Conservation (phyloP, 805 yeast species). For the Helenozyma baotianmanensis region DNA sequence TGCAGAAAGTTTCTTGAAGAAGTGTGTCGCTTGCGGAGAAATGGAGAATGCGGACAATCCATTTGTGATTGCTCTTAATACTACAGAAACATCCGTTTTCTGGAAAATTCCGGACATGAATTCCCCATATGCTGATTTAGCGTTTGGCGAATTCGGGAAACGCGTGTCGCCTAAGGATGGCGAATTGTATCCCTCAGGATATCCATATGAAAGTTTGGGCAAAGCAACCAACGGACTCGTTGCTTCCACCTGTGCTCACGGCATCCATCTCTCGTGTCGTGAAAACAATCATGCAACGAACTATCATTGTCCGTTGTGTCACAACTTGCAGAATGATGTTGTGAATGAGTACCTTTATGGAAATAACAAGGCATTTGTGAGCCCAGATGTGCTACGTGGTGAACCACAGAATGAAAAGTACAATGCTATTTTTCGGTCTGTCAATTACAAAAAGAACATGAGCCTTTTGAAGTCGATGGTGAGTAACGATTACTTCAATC, state of each 20-base stretch:
- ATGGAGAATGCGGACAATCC: slow-evolving; percentile 29
- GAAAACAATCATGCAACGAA: too few relatives aligned
- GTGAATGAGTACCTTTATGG: neutral
- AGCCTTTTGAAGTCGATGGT: slow-evolving; percentile 2
- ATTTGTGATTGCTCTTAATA: slow-evolving; percentile 57
- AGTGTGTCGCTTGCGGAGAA: slow-evolving; percentile 24
- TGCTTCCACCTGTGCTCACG: slow-evolving; percentile 45
- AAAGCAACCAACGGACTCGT: slow-evolving; percentile 12
- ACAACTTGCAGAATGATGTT: slow-evolving; percentile 30
- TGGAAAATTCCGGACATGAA: slow-evolving; percentile 41
- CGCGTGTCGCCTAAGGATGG: slow-evolving; percentile 15
- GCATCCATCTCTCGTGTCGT: slow-evolving; percentile 47
- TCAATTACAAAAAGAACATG: slow-evolving; percentile 2
- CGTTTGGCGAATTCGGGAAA: slow-evolving; percentile 15
- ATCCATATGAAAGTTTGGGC: neutral
- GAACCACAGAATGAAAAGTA: slow-evolving; percentile 17
- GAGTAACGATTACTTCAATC: slow-evolving; percentile 17
- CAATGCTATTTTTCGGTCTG: slow-evolving; percentile 1
- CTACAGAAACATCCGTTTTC: slow-evolving; percentile 42
- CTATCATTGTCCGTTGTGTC: slow-evolving; percentile 51
- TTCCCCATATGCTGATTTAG: slow-evolving; percentile 13
- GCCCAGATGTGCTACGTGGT: slow-evolving; percentile 5
- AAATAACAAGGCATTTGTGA: neutral
- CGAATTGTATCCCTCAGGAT: slow-evolving; percentile 4
- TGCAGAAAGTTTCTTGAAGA: slow-evolving; percentile 3